Evolutionary conservation across 139 green algal genomes (phyloP).

Genomic region (Chlorella vulgaris): DNA sequence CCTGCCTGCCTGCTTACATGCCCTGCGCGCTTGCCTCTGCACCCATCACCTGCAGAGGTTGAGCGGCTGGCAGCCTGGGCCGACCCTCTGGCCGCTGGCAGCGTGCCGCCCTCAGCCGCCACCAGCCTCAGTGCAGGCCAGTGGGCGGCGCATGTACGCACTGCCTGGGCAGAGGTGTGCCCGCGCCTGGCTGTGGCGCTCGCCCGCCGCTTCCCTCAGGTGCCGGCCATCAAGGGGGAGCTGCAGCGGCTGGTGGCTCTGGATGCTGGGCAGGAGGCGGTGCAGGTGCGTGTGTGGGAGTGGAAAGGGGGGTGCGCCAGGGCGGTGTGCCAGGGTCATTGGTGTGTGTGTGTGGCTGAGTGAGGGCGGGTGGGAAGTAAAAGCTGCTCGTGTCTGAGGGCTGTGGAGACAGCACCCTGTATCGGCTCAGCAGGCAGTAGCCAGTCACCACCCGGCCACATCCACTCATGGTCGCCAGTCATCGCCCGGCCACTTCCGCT

Average conservation of each 20-base stretch:
- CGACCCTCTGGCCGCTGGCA: slow-evolving; percentile 22
- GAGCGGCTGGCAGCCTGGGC: slow-evolving; percentile 67
- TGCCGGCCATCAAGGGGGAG: not conserved
- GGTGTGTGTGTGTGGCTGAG: not conserved
- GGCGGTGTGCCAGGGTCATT: not conserved
- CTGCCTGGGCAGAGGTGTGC: slow-evolving; percentile 64
- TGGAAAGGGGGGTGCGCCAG: not conserved
- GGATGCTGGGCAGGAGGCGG: slow-evolving; percentile 36
- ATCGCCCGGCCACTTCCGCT: no score
- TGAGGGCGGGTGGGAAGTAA: no score
- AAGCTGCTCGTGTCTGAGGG: no score
- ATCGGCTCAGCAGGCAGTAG: no score
- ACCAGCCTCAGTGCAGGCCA: slow-evolving; percentile 1
- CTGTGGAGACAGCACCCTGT: no score
- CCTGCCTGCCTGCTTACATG: not conserved
- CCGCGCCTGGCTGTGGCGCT: slow-evolving; percentile 65
- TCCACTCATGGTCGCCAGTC: no score
- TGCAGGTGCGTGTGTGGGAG: slow-evolving; percentile 19
- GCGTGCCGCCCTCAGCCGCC: slow-evolving; percentile 4
- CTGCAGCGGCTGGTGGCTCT: slow-evolving; percentile 58
- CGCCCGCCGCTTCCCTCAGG: slow-evolving; percentile 21
- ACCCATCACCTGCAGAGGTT: slow-evolving; percentile 44
- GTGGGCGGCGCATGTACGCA: slow-evolving; percentile 48
- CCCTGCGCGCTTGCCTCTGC: not conserved
- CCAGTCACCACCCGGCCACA: no score